A percentile compares a stretch with the other conserved stretches of the same genome.
phyloP scores from a whole-genome alignment of 2,329 filamentous ascomycete species.

The Aureobasidium vineae region DNA sequence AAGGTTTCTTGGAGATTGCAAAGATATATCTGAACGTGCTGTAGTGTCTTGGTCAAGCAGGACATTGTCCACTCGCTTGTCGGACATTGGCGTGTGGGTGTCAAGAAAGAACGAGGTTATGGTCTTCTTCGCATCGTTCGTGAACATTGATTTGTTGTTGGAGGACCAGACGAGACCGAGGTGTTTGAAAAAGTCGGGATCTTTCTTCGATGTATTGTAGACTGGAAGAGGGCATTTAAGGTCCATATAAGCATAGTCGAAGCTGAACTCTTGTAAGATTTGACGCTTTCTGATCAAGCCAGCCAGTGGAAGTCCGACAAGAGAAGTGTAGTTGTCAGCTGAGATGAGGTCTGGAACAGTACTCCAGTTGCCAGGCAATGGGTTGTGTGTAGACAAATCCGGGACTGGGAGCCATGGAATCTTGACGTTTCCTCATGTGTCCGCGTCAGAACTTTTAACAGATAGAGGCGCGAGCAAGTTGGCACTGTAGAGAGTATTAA shows the following conservation, averaged over 20 bases:
- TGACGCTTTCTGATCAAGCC: conserved; percentile 28
- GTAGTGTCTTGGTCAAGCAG: conserved; percentile 6
- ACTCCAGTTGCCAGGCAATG: conserved; percentile 32
- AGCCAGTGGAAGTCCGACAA: conserved; percentile 37
- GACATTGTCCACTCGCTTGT: background rate
- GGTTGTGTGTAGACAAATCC: no score
- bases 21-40: background rate
- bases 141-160: background rate
- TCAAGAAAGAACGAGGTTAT: conserved; percentile 34
- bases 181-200: conserved; percentile 23
- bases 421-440: conserved; percentile 41
- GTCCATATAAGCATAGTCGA: conserved; percentile 34
- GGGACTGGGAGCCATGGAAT: conserved; percentile 31
- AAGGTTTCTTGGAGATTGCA: conserved; percentile 15
- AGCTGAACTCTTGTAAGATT: conserved; percentile 29
- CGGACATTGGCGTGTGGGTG: conserved; percentile 29
- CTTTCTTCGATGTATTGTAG: conserved; percentile 17
- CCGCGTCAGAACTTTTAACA: conserved; percentile 34
- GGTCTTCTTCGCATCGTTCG: background rate
- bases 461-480: conserved; percentile 33
- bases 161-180: conserved; percentile 24
- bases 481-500: conserved; percentile 34
- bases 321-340: conserved; percentile 35
- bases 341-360: conserved; percentile 27
- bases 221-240: conserved; percentile 19